These are phyloP conservation scores for Mortierella sp. DNA, from an alignment of 371 early-diverging fungal genomes.

Conservation along the genomic window DNA sequence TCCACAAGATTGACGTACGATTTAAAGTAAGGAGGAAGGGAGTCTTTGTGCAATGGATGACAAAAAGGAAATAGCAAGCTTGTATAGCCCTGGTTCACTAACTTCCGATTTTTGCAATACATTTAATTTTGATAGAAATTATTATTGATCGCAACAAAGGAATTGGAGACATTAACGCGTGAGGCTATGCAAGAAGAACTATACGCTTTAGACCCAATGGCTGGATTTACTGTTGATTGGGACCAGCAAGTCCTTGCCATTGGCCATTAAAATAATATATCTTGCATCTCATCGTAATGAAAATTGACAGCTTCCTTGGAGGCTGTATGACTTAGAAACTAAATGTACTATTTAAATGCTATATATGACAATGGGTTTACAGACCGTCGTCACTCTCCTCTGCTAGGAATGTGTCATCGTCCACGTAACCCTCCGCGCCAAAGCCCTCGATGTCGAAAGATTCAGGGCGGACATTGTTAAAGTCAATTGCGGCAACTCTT, in stretches of 20 bases:
- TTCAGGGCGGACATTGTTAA: constrained; percentile 33
- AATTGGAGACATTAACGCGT: constrained; percentile 19
- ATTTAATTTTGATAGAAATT: constrained; percentile 19
- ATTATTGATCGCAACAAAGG: constrained; percentile 6
- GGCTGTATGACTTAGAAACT: background rate
- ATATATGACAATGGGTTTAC: background rate
- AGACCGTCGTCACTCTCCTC: constrained; percentile 39
- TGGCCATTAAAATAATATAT: constrained; percentile 6
- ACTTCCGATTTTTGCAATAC: background rate
- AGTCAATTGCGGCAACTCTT: constrained; percentile 45
- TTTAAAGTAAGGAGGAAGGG: constrained; percentile 23
- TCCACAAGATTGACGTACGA: constrained; percentile 37
- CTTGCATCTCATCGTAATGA: background rate
- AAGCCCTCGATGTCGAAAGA: constrained; percentile 46
- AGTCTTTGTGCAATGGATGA: too few species aligned
- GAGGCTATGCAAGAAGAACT: constrained; percentile 33
- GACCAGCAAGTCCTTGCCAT: constrained; percentile 22
- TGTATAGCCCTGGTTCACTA: background rate
- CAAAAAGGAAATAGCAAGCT: background rate
- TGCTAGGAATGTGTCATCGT: constrained; percentile 30
- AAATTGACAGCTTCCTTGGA: background rate
- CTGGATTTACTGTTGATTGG: constrained; percentile 14
- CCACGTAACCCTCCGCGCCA: constrained; percentile 32
- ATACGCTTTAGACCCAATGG: constrained; percentile 19
- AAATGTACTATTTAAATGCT: background rate